Conservation (phyloP, 1,139 yeast species). For the Lodderomyces metapsilosis region DNA sequence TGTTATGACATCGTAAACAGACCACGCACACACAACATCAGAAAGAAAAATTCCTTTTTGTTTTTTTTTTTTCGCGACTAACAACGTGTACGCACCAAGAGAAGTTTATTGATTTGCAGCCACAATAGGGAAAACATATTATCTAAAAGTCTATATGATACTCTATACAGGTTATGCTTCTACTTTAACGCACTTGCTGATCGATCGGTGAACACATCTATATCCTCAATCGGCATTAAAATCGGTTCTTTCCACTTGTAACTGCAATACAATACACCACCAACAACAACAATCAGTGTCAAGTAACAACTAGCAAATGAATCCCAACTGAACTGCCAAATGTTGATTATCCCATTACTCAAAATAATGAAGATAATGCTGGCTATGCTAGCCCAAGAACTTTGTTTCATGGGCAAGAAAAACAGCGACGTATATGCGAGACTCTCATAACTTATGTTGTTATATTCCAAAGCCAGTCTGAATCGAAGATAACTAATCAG, state of each 20-base stretch:
- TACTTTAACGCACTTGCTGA: slow-evolving; percentile 12
- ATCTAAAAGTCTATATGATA: too few relatives aligned
- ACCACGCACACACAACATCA: too few relatives aligned
- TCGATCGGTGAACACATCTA: slow-evolving; percentile 13
- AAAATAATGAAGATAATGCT: slow-evolving; percentile 15
- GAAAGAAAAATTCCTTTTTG: neutral
- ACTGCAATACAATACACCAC: slow-evolving; percentile 9
- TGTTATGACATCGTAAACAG: neutral
- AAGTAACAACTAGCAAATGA: slow-evolving; percentile 15
- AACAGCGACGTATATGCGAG: slow-evolving; percentile 8
- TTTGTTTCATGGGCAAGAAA: slow-evolving; percentile 6
- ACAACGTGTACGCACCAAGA: too few relatives aligned
- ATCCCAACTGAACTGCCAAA: slow-evolving; percentile 15
- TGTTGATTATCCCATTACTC: slow-evolving; percentile 15
- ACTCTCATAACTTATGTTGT: slow-evolving; percentile 6
- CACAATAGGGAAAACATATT: too few relatives aligned
- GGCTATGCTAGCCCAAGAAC: slow-evolving; percentile 12
- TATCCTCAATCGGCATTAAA: slow-evolving; percentile 8
- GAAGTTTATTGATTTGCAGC: too few relatives aligned
- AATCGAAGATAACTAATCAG: slow-evolving; percentile 17
- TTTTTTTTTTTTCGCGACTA: neutral
- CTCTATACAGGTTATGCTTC: slow-evolving; percentile 2
- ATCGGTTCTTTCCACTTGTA: slow-evolving; percentile 13
- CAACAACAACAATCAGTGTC: slow-evolving; percentile 12
- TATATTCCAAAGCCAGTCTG: slow-evolving; percentile 10